These are phyloP conservation scores for Brettanomyces custersianus DNA, from an alignment of 805 yeast species.

Conservation along the genomic window DNA sequence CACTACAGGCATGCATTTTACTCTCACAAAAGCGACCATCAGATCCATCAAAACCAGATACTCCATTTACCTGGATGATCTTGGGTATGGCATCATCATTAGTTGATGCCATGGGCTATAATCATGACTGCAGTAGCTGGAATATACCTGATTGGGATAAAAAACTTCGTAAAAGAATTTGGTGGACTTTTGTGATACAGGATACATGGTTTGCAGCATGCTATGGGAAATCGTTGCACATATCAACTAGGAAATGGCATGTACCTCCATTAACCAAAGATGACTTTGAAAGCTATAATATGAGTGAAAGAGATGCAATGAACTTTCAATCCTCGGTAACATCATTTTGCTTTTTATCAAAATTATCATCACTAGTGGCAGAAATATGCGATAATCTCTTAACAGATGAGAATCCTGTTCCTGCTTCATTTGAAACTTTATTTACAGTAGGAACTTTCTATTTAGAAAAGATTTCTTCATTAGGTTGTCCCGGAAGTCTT, in stretches of 20 bases:
- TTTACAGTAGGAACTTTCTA: background rate
- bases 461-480: background rate
- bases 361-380: constrained; percentile 1
- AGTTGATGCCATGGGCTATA: constrained; percentile 2
- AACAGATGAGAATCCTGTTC: background rate
- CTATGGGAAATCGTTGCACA: constrained; percentile 3
- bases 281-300: constrained; percentile 3
- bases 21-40: constrained; percentile 4
- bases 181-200: constrained; percentile 5
- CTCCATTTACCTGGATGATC: constrained; percentile 5
- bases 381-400: constrained; percentile 1
- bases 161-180: constrained; percentile 2
- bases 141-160: constrained; percentile 4
- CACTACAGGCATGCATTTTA: constrained; percentile 5
- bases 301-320: constrained; percentile 1
- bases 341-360: constrained; percentile 2
- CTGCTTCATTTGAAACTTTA: background rate
- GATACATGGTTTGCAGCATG: constrained; percentile 5
- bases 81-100: constrained; percentile 4
- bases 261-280: background rate
- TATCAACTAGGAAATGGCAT: constrained; percentile 1
- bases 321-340: constrained; percentile 1
- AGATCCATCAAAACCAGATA: constrained; percentile 2
- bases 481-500: background rate
- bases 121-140: constrained; percentile 3